Base-by-base conservation (phyloP, 164 flowering plant species). In the Berberis vulgaris region DNA sequence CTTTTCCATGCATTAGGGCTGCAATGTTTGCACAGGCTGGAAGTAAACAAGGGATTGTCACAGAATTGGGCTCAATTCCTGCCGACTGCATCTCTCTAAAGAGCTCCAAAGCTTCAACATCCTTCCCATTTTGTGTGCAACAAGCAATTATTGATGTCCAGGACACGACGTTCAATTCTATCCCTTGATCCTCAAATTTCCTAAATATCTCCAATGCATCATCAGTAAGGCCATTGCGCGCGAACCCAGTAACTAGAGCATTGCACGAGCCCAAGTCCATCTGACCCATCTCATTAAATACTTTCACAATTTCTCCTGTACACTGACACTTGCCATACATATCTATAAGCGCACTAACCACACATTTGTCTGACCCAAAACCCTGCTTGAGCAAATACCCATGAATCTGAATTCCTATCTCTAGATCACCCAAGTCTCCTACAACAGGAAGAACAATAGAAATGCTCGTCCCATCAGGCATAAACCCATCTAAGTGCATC, bases 21-120 rank as follows among this genome's bases (percentile, higher is more conserved):
- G 95, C 95, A 60, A 86, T 80, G 65, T 85, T 86, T 11, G 86
- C 88, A 76, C 88, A 86, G 43, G 89, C 97, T 11, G 95, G 92
- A 54, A 88, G 69, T 67, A 88, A 63, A 68, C 86, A 82, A 60
- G 97, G 89, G 59, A 90, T 85, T 54, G 95, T 87, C 38, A 88
- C 81, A 40, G 79, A 65, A 65, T 90, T 90, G 9, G 97, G 88
- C 53, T 72, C 70, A 71, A 86, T 79, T 46, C 90, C 91, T 12
- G 76, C 77, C 60, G 53, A 7, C 72, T 84, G 95, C 97, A 90
- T 90, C 71, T 82, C 86, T 66, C 85, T 78, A 46, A 88, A 88
- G 55, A 88, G 83, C 63, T 86, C 84, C 64, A 86, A 64, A 12
- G 95, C 97, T 69, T 85, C 85, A 1, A 81, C 70, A 67, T 86